Evolutionary conservation across 2,329 filamentous ascomycete species (phyloP), one percentile per base, ranked within the genome.

Genomic region (Trichophyton benhamiae): DNA sequence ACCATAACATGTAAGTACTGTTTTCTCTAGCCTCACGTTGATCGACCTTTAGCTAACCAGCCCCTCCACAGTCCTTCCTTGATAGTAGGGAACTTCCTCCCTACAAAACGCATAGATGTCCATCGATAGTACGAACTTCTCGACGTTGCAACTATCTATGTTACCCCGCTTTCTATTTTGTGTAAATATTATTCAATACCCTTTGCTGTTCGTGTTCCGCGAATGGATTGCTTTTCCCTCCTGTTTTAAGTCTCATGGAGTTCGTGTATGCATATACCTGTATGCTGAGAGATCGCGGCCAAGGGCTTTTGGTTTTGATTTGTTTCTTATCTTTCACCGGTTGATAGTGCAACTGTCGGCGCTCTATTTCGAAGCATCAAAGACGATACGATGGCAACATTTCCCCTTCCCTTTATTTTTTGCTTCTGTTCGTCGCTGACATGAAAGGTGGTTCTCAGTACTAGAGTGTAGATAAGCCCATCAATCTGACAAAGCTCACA

Each of bases 21-120:
- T 27, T 41, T 17, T 58, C 41, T 62, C 55, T 53, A 22, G 57
- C 41, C n/a, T n/a, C n/a, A 11, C 55, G 25, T 33, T 25, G 25
- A 52, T 8, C 13, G 49, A 5, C 13, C 52, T 4, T 55, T 55
- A 17, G 17, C 30, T 55, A 33, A 55, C 52, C 13, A 17, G 36
- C 3, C 3, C 20, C 2, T 36, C 8, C 42, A 36, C 67, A 96
- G 94, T 71, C 94, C 94, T 59, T 91, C 89, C 59, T 79, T 99
- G 65, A 99, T 99, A 70, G 87, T 99, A 57, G 94, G 94, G 58
- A 99, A 99, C 72, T 99, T 99, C 73, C 76, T 99, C 64, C 94
- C 94, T 2, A 91, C 95, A 71, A 85, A 91, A 69, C 84, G 86
- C 62, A 74, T 76, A 59, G 75, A 76, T 64, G 75, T 36, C 3